phyloP scores from a whole-genome alignment of 768 basidiomycete genomes.

The Auriscalpium orientale region DNA sequence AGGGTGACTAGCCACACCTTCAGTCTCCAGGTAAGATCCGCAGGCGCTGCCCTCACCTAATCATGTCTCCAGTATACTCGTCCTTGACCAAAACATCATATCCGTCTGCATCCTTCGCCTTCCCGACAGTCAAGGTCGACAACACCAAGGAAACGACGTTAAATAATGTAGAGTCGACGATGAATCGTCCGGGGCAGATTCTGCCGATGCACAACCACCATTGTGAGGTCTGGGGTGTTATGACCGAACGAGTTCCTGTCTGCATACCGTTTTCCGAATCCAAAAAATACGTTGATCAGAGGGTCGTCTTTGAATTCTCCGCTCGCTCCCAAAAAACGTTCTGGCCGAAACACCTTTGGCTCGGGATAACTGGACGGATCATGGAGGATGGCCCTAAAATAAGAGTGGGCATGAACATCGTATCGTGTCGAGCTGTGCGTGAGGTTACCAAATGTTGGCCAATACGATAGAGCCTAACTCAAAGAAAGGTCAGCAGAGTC shows the following conservation, averaged over 20 bases:
- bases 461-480: slow-evolving; percentile 36
- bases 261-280: slow-evolving; percentile 7
- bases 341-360: slow-evolving; percentile 39
- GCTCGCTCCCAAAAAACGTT: slow-evolving; percentile 30
- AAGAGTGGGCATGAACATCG: neutral
- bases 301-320: neutral
- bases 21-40: too few relatives aligned
- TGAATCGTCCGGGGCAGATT: slow-evolving; percentile 22
- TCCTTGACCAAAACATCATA: slow-evolving; percentile 17
- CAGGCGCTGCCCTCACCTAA: slow-evolving; percentile 10
- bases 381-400: slow-evolving; percentile 41
- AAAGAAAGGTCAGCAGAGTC: neutral
- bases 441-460: slow-evolving; percentile 50
- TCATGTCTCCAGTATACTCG: slow-evolving; percentile 17
- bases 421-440: neutral
- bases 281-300: neutral
- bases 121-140: slow-evolving; percentile 19
- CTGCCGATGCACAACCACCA: slow-evolving; percentile 2
- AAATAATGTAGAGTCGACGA: slow-evolving; percentile 22
- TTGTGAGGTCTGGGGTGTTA: too few relatives aligned
- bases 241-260: neutral
- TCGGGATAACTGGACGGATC: slow-evolving; percentile 38
- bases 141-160: slow-evolving; percentile 19
- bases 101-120: slow-evolving; percentile 14
- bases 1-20: too few relatives aligned